A percentile compares a stretch with the other conserved stretches of the same genome.
phyloP scores from a whole-genome alignment of 805 yeast species.

The Sugiyamaella chiloensis region DNA sequence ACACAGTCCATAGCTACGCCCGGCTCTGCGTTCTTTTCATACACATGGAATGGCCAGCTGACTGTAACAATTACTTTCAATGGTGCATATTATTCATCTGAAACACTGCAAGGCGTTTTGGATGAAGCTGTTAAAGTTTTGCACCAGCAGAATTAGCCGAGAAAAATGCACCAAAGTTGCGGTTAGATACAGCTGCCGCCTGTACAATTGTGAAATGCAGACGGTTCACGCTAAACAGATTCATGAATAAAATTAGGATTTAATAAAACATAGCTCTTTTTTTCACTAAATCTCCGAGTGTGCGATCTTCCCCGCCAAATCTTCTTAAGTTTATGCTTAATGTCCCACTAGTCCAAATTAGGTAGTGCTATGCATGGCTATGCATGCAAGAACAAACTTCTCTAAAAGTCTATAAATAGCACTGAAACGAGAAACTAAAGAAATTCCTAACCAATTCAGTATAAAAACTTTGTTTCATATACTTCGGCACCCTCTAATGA shows the following conservation, averaged over 20 bases:
- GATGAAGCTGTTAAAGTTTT: not conserved
- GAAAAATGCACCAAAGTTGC: not conserved
- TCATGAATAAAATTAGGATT: not conserved
- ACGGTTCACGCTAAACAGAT: too few relatives aligned
- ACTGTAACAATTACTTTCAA: not conserved
- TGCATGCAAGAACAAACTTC: too few relatives aligned
- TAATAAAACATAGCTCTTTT: not conserved
- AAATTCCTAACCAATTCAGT: too few relatives aligned
- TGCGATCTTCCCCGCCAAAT: too few relatives aligned
- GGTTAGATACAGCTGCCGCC: not conserved
- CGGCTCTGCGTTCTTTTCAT: not conserved
- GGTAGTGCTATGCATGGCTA: too few relatives aligned
- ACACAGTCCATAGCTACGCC: not conserved
- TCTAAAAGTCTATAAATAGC: too few relatives aligned
- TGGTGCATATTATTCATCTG: not conserved
- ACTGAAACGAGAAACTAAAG: too few relatives aligned
- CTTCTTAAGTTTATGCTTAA: too few relatives aligned
- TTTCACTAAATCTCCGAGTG: too few relatives aligned
- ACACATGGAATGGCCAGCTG: not conserved
- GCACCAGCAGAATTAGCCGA: not conserved
- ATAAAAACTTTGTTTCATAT: too few relatives aligned
- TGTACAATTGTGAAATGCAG: not conserved
- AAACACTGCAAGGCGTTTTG: not conserved
- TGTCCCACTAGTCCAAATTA: too few relatives aligned
- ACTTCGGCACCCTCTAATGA: too few relatives aligned